A percentile compares a stretch with the other conserved stretches of the same genome.
Evolutionary conservation across 2,329 filamentous ascomycete species (phyloP).

Genomic region (Ophiostoma piceae): DNA sequence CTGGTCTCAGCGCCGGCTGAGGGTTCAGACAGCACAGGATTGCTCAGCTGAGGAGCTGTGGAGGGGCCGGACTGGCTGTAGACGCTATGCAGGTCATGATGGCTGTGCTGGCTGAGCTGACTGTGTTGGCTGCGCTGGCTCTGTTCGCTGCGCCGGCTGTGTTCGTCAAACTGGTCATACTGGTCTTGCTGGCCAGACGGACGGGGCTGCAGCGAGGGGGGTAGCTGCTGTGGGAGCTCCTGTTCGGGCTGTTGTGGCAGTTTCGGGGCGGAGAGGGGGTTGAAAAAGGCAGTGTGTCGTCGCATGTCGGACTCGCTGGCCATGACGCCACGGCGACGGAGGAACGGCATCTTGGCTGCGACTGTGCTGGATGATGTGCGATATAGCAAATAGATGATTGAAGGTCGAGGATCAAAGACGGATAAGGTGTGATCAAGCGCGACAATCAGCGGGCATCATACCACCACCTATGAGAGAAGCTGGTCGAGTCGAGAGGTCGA

Average conservation of each 20-base stretch:
- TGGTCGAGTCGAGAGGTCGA: constrained; percentile 17
- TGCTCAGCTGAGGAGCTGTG: neutral
- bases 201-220: neutral
- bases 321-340: constrained; percentile 56
- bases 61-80: neutral
- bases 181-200: neutral
- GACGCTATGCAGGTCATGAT: neutral
- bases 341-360: constrained; percentile 49
- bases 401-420: neutral
- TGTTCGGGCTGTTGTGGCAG: constrained; percentile 19
- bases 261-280: constrained; percentile 30
- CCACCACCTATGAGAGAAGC: constrained; percentile 20
- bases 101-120: neutral
- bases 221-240: constrained; percentile 15
- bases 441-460: constrained; percentile 14
- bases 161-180: neutral
- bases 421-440: constrained; percentile 8
- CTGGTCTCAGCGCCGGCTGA: constrained; percentile 2
- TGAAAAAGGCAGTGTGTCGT: constrained; percentile 41
- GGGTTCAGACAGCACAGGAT: neutral
- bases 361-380: constrained; percentile 26
- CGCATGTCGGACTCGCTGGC: constrained; percentile 56
- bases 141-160: constrained; percentile 9
- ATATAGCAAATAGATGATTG: too few relatives aligned
- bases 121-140: constrained; percentile 9